A percentile compares a stretch with the other conserved stretches of the same genome.
Conservation (phyloP, 805 yeast species). For the Yamadazyma philogaea region DNA sequence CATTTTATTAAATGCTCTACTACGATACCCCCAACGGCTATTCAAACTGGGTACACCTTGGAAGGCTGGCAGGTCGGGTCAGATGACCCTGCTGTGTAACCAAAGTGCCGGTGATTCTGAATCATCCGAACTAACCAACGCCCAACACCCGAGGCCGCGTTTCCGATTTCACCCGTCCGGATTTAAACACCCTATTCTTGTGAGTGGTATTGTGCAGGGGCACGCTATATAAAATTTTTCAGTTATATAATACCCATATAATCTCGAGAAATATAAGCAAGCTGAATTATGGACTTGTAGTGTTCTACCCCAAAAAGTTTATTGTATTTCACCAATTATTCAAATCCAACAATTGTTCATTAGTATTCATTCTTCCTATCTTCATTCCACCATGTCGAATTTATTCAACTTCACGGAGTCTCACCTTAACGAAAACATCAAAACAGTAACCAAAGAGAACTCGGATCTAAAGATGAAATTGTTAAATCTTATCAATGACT, state of each 20-base stretch:
- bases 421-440: constrained; percentile 8
- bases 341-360: neutral
- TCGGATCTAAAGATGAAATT: constrained; percentile 32
- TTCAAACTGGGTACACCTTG: too few relatives aligned
- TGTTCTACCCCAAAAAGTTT: neutral
- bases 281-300: neutral
- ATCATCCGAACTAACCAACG: constrained; percentile 5
- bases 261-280: neutral
- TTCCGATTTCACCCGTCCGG: constrained; percentile 9
- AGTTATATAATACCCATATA: neutral
- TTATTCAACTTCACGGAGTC: constrained; percentile 1
- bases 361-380: too few relatives aligned
- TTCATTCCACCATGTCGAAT: constrained; percentile 1
- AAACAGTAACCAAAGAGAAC: constrained; percentile 30
- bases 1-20: too few relatives aligned
- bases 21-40: too few relatives aligned
- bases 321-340: neutral
- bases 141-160: neutral
- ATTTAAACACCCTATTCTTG: constrained; percentile 6
- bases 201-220: constrained; percentile 5
- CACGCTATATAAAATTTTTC: constrained; percentile 8
- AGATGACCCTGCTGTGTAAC: too few relatives aligned
- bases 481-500: constrained; percentile 38
- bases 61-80: too few relatives aligned
- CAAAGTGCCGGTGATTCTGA: constrained; percentile 1